Evolutionary conservation across 169 alveolate species (phyloP).

Genomic region (Plasmodium sp.): DNA sequence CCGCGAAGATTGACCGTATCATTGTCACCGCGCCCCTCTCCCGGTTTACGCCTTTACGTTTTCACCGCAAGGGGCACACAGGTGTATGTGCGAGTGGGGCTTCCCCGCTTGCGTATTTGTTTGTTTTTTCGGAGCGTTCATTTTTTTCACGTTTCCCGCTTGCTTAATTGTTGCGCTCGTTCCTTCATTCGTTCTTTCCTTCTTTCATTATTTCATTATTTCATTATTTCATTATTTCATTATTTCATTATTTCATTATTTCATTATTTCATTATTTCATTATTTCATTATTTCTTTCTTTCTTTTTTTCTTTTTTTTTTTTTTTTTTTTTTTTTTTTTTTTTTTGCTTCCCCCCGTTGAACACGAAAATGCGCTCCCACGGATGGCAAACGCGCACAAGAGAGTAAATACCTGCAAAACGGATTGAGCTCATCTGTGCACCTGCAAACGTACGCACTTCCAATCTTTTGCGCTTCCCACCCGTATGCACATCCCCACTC

Average conservation of each 20-base stretch:
- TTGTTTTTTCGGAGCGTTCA: neutral
- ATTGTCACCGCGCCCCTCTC: neutral
- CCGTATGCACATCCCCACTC: neutral
- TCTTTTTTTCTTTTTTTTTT: neutral
- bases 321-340: conserved; percentile 12
- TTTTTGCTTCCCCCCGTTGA: neutral
- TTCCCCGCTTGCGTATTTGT: neutral
- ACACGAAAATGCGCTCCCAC: neutral
- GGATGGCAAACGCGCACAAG: neutral
- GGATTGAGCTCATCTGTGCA: neutral
- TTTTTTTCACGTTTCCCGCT: neutral
- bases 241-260: neutral
- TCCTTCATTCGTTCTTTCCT: neutral
- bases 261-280: neutral
- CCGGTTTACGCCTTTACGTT: neutral
- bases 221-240: neutral
- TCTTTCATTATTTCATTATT: neutral
- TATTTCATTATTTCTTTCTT: neutral
- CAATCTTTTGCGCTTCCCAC: neutral
- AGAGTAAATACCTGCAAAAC: neutral
- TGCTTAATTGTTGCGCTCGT: neutral
- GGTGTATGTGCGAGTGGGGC: neutral
- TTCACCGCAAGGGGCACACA: neutral
- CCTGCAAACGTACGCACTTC: neutral
- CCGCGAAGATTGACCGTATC: neutral